Evolutionary conservation across 495 filamentous ascomycete genomes (phyloP).

Genomic region (Aspergillus haitiensis): DNA sequence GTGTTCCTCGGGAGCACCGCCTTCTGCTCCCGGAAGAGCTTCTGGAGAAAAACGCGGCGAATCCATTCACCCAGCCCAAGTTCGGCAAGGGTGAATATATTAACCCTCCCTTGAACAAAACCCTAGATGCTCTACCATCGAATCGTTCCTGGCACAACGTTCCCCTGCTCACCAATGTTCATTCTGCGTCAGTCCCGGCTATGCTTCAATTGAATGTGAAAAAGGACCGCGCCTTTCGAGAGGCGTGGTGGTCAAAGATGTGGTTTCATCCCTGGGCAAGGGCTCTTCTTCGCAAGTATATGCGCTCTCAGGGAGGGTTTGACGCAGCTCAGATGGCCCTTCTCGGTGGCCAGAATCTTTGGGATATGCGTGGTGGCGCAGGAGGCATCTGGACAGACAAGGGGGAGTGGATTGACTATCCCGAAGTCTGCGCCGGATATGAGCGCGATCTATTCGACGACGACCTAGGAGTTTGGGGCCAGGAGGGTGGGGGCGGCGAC

Average conservation of each 20-base stretch:
- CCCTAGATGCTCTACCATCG: constrained; percentile 44
- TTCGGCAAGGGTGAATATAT: constrained; percentile 35
- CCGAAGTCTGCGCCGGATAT: constrained; percentile 53
- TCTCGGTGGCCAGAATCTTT: constrained; percentile 52
- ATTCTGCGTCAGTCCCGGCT: constrained; percentile 49
- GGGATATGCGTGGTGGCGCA: constrained; percentile 55
- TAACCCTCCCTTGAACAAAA: constrained; percentile 41
- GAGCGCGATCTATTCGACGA: constrained; percentile 54
- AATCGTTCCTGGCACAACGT: constrained; percentile 50
- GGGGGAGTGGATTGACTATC: constrained; percentile 54
- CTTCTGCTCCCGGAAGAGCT: constrained; percentile 46
- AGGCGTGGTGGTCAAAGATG: constrained; percentile 55
- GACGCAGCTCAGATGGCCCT: constrained; percentile 46
- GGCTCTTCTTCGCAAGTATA: constrained; percentile 51
- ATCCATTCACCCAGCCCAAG: constrained; percentile 43
- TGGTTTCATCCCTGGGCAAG: constrained; percentile 58
- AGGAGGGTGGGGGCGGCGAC: constrained; percentile 69
- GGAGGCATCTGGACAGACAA: constrained; percentile 62
- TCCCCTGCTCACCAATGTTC: constrained; percentile 55
- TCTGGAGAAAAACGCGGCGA: constrained; percentile 33
- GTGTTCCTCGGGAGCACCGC: constrained; percentile 44
- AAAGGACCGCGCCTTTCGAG: constrained; percentile 35
- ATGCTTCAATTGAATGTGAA: constrained; percentile 51
- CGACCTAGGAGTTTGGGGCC: constrained; percentile 41
- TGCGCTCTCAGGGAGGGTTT: constrained; percentile 46